phyloP scores from a whole-genome alignment of 768 basidiomycete genomes.

The Tylopilus balloui region DNA sequence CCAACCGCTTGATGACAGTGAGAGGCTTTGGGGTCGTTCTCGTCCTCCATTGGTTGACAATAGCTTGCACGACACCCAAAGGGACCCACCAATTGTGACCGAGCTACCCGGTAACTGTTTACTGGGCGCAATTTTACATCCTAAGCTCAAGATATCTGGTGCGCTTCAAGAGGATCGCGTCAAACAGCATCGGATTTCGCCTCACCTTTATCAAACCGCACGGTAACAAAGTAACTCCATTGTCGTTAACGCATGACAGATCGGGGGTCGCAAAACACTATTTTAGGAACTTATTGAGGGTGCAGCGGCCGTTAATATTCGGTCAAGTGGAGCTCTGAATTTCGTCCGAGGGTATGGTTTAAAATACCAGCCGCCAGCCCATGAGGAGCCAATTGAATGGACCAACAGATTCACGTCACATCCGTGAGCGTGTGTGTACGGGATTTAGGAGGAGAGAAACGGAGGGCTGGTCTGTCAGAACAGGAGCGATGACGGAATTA shows the following conservation, averaged over 20 bases:
- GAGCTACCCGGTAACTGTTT: not conserved
- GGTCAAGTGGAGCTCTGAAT: conserved; percentile 12
- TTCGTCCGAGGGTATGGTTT: not conserved
- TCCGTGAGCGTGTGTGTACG: not conserved
- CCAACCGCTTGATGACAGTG: conserved; percentile 9
- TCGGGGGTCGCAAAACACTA: not conserved
- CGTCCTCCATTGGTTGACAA: conserved; percentile 7
- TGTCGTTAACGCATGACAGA: not conserved
- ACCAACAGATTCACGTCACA: not conserved
- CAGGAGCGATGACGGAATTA: conserved; percentile 4
- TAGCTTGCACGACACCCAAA: not conserved
- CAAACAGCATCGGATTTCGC: not conserved
- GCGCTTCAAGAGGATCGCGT: not conserved
- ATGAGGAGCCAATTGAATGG: conserved; percentile 1
- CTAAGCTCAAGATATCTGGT: not conserved
- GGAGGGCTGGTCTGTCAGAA: conserved; percentile 1
- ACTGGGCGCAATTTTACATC: not conserved
- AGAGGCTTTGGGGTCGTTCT: not conserved
- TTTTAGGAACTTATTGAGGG: not conserved
- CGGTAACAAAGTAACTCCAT: not conserved
- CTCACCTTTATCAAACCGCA: not conserved
- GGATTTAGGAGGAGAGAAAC: not conserved
- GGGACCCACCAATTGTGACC: not conserved
- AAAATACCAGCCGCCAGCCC: not conserved
- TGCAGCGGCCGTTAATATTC: not conserved